These are phyloP conservation scores for Eimeria sp. DNA, from an alignment of 169 alveolate genomes.

Conservation along the genomic window DNA sequence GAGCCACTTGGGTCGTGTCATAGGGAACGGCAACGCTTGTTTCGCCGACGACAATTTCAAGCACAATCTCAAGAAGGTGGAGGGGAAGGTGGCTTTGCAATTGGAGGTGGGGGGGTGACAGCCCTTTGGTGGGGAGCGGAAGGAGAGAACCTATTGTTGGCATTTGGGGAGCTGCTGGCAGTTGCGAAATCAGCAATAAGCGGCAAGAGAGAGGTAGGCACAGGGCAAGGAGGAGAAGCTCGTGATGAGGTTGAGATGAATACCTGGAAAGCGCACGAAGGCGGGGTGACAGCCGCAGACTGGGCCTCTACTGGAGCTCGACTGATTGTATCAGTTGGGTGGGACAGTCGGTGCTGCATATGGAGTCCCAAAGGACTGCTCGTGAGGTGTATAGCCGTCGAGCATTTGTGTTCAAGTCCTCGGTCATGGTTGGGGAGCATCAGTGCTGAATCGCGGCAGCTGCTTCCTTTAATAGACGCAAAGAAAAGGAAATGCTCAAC, in stretches of 20 bases:
- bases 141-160: slow-evolving; percentile 12
- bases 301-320: slow-evolving; percentile 1
- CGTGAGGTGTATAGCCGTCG: slow-evolving; percentile 17
- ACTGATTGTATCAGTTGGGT: background rate
- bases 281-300: slow-evolving; percentile 34
- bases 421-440: background rate
- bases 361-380: slow-evolving; percentile 23
- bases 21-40: slow-evolving; percentile 31
- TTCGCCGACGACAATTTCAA: background rate
- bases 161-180: background rate
- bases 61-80: background rate
- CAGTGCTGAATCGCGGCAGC: background rate
- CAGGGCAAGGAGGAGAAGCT: background rate
- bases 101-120: background rate
- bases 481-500: background rate
- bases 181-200: background rate
- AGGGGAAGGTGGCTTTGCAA: background rate
- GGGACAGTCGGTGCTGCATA: slow-evolving; percentile 19
- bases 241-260: background rate
- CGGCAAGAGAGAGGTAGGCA: background rate
- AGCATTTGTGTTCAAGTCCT: background rate
- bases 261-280: slow-evolving; percentile 35
- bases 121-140: slow-evolving; percentile 42
- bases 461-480: background rate
- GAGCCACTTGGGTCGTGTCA: background rate